Conservation (phyloP, 257 asterid genomes). For the Przewalskia tangutica region DNA sequence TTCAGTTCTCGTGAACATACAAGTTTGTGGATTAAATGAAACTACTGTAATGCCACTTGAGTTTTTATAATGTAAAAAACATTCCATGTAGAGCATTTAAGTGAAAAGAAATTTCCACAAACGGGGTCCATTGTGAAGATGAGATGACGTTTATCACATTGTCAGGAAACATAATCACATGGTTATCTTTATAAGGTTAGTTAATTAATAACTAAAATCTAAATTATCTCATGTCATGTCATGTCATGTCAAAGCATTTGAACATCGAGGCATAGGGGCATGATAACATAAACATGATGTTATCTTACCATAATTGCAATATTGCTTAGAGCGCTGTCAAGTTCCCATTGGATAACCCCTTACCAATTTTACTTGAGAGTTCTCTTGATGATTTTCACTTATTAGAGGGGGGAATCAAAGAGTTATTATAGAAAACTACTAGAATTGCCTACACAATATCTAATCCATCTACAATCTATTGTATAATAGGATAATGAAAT, state of each 20-base stretch:
- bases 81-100: conserved; percentile 24
- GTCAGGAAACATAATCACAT: conserved; percentile 59
- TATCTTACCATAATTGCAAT: conserved; percentile 19
- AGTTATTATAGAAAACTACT: not conserved
- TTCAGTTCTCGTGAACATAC: not conserved
- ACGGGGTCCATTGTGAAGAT: conserved; percentile 26
- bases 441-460: too few species aligned
- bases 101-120: conserved; percentile 13
- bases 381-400: not conserved
- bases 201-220: conserved; percentile 31
- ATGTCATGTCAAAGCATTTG: not conserved
- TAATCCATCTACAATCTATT: too few species aligned
- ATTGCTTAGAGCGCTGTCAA: conserved; percentile 20
- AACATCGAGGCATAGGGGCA: conserved; percentile 5
- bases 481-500: too few species aligned
- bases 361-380: not conserved
- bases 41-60: not conserved
- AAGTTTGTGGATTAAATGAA: not conserved
- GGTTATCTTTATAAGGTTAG: conserved; percentile 35
- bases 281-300: conserved; percentile 14
- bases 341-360: conserved; percentile 19
- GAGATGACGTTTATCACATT: conserved; percentile 35
- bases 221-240: conserved; percentile 37
- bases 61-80: not conserved
- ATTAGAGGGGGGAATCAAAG: conserved; percentile 11